Evolutionary conservation across 2,329 filamentous ascomycete species (phyloP), one percentile per base, ranked within the genome.

Genomic region (Neonectria faginata): DNA sequence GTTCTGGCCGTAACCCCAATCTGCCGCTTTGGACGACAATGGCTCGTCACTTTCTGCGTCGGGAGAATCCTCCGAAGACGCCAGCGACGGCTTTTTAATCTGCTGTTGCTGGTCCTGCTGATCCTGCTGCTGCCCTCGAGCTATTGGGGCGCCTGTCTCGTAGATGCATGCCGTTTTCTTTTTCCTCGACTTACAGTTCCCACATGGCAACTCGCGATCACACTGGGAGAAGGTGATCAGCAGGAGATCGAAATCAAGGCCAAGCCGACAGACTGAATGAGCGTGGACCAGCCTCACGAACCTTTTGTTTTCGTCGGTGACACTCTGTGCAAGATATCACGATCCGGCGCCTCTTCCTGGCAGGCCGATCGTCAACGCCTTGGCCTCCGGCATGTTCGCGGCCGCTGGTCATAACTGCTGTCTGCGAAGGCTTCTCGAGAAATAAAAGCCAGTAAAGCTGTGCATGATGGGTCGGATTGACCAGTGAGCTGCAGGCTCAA

Each of bases 291-390:
- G 27, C 16, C 18, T 18, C 25, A 64, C 71, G 36, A 53, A 85
- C 85, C 81, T 88, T 88, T 73, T 89, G 86, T 73, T 90, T 90
- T 64, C 88, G 82, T 65, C 88, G 81, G 75, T 90, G 88, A 69
- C 88, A 90, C 73, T 90, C 88, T 11, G 84, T 87, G 70, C 88
- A 90, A 8, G 86, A 89, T 62, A 90, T 87, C 48, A 89, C 86
- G 45, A 87, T 81, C 42, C 88, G 82, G 71, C 86, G 83, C 68
- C 88, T 81, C 77, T 89, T 89, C 60, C 85, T 82, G 5, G 83
- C 81, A 18, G 83, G 82, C 44, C 76, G 79, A 41, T 48, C 29
- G 22, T 29, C 45, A 48, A 59, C 51, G 20, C 44, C 66, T 10
- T 60, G 57, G 16, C 56, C 66, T 27, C 66, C 48, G 6, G 22